Evolutionary conservation across 192 early-diverging fungal genomes (phyloP), one percentile per base, ranked within the genome.

Genomic region (Gaertneriomyces sp.): DNA sequence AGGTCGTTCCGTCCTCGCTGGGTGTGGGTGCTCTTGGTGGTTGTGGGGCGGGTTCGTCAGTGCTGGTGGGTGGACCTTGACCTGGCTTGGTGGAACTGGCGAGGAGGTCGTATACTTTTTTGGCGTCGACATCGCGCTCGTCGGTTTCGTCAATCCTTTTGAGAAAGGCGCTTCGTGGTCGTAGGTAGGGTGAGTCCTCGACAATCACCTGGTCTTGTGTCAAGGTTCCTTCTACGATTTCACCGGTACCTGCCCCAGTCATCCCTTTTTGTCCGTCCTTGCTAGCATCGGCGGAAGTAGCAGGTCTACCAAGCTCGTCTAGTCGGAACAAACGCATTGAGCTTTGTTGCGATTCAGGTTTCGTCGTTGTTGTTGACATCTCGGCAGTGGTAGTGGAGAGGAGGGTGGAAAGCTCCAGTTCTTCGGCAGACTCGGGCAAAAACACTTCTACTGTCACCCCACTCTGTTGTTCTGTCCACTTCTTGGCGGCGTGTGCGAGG

Each of bases 371-470:
- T 33, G 25, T 33, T 33, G 25, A 33, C 25, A 2, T 33, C 25
- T 33, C 25, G 25, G 25, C 25, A 2, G 25, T 33, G 25, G 25
- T 0, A 33, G 25, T 33, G 25, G 25, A 0, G 25, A 33, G 25
- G 25, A 33, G 25, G 25, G 25, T 33, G 25, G 25, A 33, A 33
- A 33, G 25, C 25, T 33, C 25, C 25, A 33, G 25, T 33, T 33
- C 25, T 2, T 33, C 25, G 25, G 25, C 25, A 33, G 25, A 2
- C 25, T 69, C 45, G 19, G 60, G 67, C 42, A 74, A 47, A 44
- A 53, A 69, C 38, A 69, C 42, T 19, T 74, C 63, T 3, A 74
- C 68, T 20, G 69, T 52, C 43, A 40, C 55, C 19, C 63, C 72
- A 49, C 59, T 46, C 50, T 70, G 57, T 20, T 60, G 10, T 40